Conservation (phyloP, 306 rosid species). For the Fragaria ananassa region DNA sequence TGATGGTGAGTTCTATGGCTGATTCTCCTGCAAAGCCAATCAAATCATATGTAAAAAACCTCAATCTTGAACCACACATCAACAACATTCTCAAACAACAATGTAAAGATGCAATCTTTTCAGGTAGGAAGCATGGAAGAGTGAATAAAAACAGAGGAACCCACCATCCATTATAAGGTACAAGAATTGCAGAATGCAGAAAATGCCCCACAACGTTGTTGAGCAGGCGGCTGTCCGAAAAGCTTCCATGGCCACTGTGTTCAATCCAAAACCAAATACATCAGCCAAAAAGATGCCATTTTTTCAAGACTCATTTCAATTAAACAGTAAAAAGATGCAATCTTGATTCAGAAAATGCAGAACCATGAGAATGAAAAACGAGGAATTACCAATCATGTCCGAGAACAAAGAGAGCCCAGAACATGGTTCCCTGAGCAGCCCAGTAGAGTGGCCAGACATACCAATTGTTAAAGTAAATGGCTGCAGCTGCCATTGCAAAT, state of each 20-base stretch:
- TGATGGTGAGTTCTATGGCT: conserved; percentile 98
- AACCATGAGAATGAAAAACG: neutral
- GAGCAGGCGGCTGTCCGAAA: conserved; percentile 55
- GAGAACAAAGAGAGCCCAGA: conserved; percentile 96
- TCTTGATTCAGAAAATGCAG: neutral
- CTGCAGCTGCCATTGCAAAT: conserved; percentile 40
- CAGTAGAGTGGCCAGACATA: conserved; percentile 73
- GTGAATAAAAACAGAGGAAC: conserved; percentile 15
- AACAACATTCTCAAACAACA: neutral
- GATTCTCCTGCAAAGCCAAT: conserved; percentile 61
- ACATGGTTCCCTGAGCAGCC: conserved; percentile 89
- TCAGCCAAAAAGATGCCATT: neutral
- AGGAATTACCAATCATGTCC: conserved; percentile 81
- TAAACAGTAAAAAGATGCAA: neutral
- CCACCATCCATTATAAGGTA: conserved; percentile 93
- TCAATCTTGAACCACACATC: neutral
- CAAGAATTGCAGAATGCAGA: conserved; percentile 83
- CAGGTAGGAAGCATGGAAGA: neutral
- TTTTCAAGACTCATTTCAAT: neutral
- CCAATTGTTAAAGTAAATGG: conserved; percentile 45
- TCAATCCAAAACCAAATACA: conserved; percentile 17
- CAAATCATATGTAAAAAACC: neutral
- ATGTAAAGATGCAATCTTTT: conserved; percentile 8
- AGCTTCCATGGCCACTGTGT: conserved; percentile 96
- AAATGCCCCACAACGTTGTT: conserved; percentile 77